Conservation (phyloP, 2,329 filamentous ascomycete genomes). For the Pezicula radicicola region DNA sequence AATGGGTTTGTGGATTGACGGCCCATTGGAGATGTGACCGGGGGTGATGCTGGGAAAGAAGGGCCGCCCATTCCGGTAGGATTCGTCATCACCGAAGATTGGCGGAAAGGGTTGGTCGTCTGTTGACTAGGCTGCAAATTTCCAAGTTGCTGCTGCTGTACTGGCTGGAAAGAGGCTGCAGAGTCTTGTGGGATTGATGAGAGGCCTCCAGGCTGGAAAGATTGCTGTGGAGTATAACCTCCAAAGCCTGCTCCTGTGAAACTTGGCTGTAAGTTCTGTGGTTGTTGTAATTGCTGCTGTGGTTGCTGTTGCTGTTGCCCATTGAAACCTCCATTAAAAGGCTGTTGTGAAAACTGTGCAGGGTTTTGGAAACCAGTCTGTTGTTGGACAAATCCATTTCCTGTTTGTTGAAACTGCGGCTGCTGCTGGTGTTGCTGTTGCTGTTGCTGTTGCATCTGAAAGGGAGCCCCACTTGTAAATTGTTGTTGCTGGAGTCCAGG, state of each 20-base stretch:
- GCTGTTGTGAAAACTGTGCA: slow-evolving; percentile 39
- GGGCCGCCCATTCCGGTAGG: slow-evolving; percentile 44
- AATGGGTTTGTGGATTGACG: slow-evolving; percentile 85
- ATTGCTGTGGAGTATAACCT: slow-evolving; percentile 69
- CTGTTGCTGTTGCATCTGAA: slow-evolving; percentile 31
- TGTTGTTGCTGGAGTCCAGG: slow-evolving; percentile 33
- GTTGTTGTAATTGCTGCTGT: slow-evolving; percentile 27
- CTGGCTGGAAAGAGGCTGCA: slow-evolving; percentile 44
- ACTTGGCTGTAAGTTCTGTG: slow-evolving; percentile 51
- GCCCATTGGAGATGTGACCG: slow-evolving; percentile 40
- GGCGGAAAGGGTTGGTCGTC: slow-evolving; percentile 88
- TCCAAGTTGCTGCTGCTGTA: slow-evolving; percentile 35
- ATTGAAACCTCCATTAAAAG: slow-evolving; percentile 26
- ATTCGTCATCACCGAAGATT: slow-evolving; percentile 72
- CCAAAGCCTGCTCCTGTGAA: slow-evolving; percentile 80
- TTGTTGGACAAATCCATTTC: slow-evolving; percentile 37
- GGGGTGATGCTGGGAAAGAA: slow-evolving; percentile 36
- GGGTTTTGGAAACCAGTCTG: slow-evolving; percentile 37
- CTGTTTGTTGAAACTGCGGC: slow-evolving; percentile 31
- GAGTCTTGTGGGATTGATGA: slow-evolving; percentile 57
- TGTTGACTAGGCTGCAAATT: slow-evolving; percentile 47
- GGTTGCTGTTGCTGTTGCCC: slow-evolving; percentile 24
- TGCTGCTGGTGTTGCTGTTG: slow-evolving; percentile 32
- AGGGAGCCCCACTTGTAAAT: slow-evolving; percentile 25
- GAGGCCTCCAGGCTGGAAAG: slow-evolving; percentile 51